A percentile compares a stretch with the other conserved stretches of the same genome.
phyloP scores from a whole-genome alignment of 2,329 filamentous ascomycete species.

The Fusarium sp. region DNA sequence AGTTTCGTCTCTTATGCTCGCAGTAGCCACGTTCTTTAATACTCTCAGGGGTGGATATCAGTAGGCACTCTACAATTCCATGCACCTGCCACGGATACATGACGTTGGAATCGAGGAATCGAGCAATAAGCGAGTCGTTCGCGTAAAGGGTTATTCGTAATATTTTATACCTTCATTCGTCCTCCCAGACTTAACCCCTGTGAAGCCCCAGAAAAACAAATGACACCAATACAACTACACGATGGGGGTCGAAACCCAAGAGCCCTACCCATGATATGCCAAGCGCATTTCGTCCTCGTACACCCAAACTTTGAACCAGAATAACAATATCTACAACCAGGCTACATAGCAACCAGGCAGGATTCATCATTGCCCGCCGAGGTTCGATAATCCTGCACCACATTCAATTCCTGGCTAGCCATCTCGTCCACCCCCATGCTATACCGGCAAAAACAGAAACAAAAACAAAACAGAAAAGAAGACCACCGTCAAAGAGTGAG shows the following conservation, averaged over 20 bases:
- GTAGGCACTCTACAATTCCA: neutral
- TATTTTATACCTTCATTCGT: slow-evolving; percentile 34
- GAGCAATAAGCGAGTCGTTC: neutral
- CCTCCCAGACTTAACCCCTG: slow-evolving; percentile 18
- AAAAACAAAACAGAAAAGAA: slow-evolving; percentile 12
- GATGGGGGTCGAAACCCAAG: slow-evolving; percentile 37
- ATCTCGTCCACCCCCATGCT: slow-evolving; percentile 7
- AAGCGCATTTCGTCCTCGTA: slow-evolving; percentile 42
- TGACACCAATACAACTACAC: slow-evolving; percentile 44
- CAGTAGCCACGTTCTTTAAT: too few relatives aligned
- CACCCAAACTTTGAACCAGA: slow-evolving; percentile 44
- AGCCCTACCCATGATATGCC: slow-evolving; percentile 42
- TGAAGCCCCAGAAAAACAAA: slow-evolving; percentile 14
- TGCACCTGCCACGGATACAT: neutral
- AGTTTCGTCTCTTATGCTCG: neutral
- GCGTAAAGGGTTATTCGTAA: slow-evolving; percentile 25
- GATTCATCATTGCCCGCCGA: slow-evolving; percentile 5
- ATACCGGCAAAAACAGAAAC: slow-evolving; percentile 19
- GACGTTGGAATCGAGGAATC: neutral
- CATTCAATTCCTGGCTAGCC: slow-evolving; percentile 4
- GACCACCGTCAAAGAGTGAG: slow-evolving; percentile 16
- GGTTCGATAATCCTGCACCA: slow-evolving; percentile 9
- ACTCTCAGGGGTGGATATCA: neutral
- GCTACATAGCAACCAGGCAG: slow-evolving; percentile 31
- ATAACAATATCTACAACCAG: slow-evolving; percentile 45